phyloP scores from a whole-genome alignment of 129 eudicot species.

The Tagetes erecta region DNA sequence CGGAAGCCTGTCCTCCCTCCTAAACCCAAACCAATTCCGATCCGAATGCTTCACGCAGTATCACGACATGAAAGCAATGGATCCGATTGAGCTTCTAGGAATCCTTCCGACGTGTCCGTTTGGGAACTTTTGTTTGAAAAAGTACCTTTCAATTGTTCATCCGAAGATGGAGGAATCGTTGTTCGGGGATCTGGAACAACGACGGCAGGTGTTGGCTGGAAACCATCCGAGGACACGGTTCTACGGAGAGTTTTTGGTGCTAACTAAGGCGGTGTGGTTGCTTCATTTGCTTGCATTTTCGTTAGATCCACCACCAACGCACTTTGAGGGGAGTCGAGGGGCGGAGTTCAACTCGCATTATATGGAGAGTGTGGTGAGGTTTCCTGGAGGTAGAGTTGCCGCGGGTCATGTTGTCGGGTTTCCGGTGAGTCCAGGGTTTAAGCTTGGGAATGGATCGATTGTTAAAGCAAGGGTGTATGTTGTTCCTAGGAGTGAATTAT shows the following conservation, averaged over 20 bases:
- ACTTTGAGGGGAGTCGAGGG: constrained; percentile 87
- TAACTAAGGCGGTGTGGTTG: constrained; percentile 92
- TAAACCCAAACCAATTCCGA: constrained; percentile 87
- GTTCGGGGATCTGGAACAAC: constrained; percentile 88
- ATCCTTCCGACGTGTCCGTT: constrained; percentile 81
- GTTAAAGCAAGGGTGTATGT: constrained; percentile 95
- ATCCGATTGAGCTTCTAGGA: constrained; percentile 88
- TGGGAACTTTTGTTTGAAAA: constrained; percentile 84
- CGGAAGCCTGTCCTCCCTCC: constrained; percentile 85
- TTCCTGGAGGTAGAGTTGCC: constrained; percentile 62
- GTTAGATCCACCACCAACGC: constrained; percentile 80
- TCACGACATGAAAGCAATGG: constrained; percentile 97
- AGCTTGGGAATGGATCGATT: constrained; percentile 74
- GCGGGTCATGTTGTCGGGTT: constrained; percentile 78
- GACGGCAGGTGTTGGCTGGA: constrained; percentile 77
- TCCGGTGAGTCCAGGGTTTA: constrained; percentile 96
- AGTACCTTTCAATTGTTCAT: constrained; percentile 79
- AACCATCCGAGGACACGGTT: constrained; percentile 86
- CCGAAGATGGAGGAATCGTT: constrained; percentile 98
- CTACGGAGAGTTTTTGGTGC: constrained; percentile 71
- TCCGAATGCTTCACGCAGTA: constrained; percentile 85
- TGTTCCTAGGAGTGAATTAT: constrained; percentile 59
- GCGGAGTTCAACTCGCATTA: constrained; percentile 78
- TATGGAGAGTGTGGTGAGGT: constrained; percentile 96
- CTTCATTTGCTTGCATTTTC: constrained; percentile 93